A percentile compares a stretch with the other conserved stretches of the same genome.
Conservation (phyloP, 805 yeast species). For the Yamadazyma sp. region DNA sequence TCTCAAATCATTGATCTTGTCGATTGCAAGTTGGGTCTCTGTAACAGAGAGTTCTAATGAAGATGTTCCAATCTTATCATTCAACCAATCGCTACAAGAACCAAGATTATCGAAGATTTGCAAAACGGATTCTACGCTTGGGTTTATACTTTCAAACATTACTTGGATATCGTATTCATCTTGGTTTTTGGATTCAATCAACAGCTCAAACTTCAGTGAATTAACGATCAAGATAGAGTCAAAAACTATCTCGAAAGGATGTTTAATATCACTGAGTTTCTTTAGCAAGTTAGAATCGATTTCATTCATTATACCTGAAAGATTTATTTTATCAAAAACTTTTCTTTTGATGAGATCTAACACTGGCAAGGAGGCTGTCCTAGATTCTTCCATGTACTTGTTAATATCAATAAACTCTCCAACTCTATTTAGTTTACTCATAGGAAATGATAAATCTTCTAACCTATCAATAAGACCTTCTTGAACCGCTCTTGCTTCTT, state of each 20-base stretch:
- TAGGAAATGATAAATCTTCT: neutral
- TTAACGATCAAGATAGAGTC: constrained; percentile 24
- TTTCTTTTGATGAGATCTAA: constrained; percentile 13
- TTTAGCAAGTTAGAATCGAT: neutral
- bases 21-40: constrained; percentile 1
- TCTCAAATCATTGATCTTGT: constrained; percentile 6
- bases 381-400: constrained; percentile 3
- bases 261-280: constrained; percentile 8
- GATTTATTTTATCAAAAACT: constrained; percentile 20
- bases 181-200: constrained; percentile 21
- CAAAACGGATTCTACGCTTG: constrained; percentile 8
- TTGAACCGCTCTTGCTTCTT: neutral
- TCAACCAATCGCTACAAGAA: neutral
- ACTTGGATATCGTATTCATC: constrained; percentile 20
- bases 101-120: neutral
- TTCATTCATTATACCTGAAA: constrained; percentile 15
- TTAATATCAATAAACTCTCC: constrained; percentile 11
- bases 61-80: constrained; percentile 7
- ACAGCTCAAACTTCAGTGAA: constrained; percentile 36
- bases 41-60: neutral
- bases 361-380: constrained; percentile 6
- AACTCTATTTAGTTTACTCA: constrained; percentile 9
- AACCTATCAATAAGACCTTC: neutral
- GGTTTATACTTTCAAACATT: constrained; percentile 6
- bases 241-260: constrained; percentile 17